Conservation (phyloP, 352 stramenopile species). For the Phytophthora multivora region DNA sequence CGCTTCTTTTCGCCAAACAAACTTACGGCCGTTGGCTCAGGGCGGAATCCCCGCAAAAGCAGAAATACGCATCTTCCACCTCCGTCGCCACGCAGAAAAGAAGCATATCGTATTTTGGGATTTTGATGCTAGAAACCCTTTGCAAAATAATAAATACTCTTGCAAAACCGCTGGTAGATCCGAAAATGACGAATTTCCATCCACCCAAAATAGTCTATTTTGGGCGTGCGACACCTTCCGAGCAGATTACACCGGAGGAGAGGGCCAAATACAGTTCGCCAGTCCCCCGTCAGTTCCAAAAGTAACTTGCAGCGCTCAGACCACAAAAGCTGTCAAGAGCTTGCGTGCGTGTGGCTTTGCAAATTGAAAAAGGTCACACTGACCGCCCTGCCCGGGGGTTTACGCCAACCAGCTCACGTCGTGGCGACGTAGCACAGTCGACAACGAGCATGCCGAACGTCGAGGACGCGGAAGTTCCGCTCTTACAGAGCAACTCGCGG, state of each 20-base stretch:
- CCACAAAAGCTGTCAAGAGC: neutral
- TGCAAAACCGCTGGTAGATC: neutral
- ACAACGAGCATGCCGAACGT: constrained; percentile 24
- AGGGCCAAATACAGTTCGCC: constrained; percentile 19
- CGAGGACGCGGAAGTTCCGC: constrained; percentile 28
- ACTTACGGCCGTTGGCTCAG: neutral
- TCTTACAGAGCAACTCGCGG: constrained; percentile 28
- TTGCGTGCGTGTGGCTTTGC: constrained; percentile 11
- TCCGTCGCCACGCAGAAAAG: constrained; percentile 12
- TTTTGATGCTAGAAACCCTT: neutral
- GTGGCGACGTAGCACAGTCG: constrained; percentile 30
- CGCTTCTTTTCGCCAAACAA: constrained; percentile 7
- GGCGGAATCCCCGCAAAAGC: constrained; percentile 7
- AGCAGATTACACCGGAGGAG: constrained; percentile 4
- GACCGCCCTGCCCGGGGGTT: constrained; percentile 5
- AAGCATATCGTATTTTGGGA: neutral
- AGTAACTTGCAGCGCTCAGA: constrained; percentile 23
- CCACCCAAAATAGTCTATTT: constrained; percentile 2
- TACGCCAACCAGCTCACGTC: constrained; percentile 29
- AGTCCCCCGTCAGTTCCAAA: constrained; percentile 24
- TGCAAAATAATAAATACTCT: neutral
- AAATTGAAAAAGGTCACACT: constrained; percentile 6
- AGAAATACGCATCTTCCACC: constrained; percentile 23
- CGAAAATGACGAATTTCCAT: neutral
- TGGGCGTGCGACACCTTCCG: constrained; percentile 21